phyloP scores from a whole-genome alignment of 2,329 filamentous ascomycete genomes.

The Cladosporium phlei region DNA sequence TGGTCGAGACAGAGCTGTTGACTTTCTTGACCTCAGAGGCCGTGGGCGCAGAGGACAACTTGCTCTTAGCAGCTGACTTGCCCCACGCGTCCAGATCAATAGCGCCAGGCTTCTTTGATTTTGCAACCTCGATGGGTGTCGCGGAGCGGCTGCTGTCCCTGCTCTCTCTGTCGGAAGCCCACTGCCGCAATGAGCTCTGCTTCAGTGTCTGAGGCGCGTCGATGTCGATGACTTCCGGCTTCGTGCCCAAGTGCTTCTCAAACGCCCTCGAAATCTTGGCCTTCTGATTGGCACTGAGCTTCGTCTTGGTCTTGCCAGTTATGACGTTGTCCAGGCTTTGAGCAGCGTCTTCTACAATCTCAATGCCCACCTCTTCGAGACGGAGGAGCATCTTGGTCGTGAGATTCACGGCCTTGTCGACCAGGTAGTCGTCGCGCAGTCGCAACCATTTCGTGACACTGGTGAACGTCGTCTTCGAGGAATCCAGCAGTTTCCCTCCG shows the following conservation, averaged over 20 bases:
- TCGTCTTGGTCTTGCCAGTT: conserved; percentile 61
- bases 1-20: conserved; percentile 5
- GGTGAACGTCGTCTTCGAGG: conserved; percentile 61
- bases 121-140: conserved; percentile 20
- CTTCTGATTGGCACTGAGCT: conserved; percentile 74
- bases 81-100: conserved; percentile 34
- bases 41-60: conserved; percentile 35
- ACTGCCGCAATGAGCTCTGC: conserved; percentile 38
- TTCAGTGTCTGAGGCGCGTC: conserved; percentile 32
- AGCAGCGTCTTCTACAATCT: conserved; percentile 58
- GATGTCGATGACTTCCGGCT: conserved; percentile 18
- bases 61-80: conserved; percentile 33
- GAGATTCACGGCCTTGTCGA: conserved; percentile 74
- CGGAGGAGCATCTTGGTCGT: conserved; percentile 78
- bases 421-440: conserved; percentile 80
- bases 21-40: conserved; percentile 7
- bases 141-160: conserved; percentile 17
- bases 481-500: conserved; percentile 56
- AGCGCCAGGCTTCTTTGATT: conserved; percentile 21
- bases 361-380: conserved; percentile 71
- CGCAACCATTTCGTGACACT: conserved; percentile 81
- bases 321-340: conserved; percentile 63
- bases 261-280: conserved; percentile 67
- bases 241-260: conserved; percentile 47
- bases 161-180: conserved; percentile 29